These are phyloP conservation scores for Fusarium buharicum DNA, from an alignment of 2,329 filamentous ascomycete genomes.

Conservation along the genomic window DNA sequence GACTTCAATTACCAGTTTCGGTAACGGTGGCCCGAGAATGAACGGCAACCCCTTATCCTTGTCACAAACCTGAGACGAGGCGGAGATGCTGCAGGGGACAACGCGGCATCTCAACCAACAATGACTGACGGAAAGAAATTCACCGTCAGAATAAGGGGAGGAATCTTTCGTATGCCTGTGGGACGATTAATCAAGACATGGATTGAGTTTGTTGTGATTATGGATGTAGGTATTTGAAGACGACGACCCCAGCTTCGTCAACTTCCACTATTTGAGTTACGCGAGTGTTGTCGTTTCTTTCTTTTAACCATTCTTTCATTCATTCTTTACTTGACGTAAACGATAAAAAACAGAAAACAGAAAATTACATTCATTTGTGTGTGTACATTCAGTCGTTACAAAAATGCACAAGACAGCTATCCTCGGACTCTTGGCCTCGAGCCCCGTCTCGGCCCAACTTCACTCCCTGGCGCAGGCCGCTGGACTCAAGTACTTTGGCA, in stretches of 20 bases:
- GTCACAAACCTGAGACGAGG: conserved; percentile 40
- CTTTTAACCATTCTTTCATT: conserved; percentile 11
- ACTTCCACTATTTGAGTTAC: conserved; percentile 19
- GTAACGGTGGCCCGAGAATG: conserved; percentile 10
- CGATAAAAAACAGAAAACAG: not conserved
- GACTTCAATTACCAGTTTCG: conserved; percentile 10
- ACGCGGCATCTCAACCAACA: not conserved
- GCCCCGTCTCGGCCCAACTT: conserved; percentile 51
- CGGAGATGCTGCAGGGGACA: conserved; percentile 37
- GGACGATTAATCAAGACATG: conserved; percentile 10
- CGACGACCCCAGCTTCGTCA: not conserved
- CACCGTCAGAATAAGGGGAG: conserved; percentile 27
- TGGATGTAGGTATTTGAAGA: conserved; percentile 19
- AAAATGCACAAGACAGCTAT: conserved; percentile 40
- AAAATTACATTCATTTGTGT: conserved; percentile 16
- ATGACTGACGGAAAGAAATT: conserved; percentile 41
- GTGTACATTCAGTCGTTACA: conserved; percentile 6
- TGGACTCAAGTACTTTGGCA: conserved; percentile 71
- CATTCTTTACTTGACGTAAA: conserved; percentile 1
- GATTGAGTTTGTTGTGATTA: conserved; percentile 5
- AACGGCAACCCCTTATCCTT: conserved; percentile 15
- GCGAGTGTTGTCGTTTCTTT: conserved; percentile 16
- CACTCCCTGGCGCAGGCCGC: conserved; percentile 65
- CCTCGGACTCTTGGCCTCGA: conserved; percentile 42
- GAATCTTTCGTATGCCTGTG: conserved; percentile 11